Percentiles rank a stretch among this genome's conserved stretches.
Conservation (phyloP, 2,329 filamentous ascomycete species). For the Aureobasidium sp. region DNA sequence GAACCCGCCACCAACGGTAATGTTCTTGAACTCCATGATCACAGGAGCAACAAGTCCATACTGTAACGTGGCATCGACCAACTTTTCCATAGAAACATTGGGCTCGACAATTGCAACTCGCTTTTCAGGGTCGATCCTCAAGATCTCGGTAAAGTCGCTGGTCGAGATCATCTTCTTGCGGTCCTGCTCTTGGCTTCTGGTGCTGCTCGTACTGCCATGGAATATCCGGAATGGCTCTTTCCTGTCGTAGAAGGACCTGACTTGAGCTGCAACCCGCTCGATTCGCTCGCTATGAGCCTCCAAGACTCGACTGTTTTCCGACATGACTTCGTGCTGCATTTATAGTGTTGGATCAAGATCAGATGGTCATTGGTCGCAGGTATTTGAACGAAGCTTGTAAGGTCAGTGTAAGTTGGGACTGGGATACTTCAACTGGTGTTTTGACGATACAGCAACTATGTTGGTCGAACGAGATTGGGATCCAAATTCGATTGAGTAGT, state of each 20-base stretch:
- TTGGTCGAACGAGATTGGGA: neutral
- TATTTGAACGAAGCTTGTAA: neutral
- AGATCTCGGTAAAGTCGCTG: slow-evolving; percentile 39
- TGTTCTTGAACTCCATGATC: slow-evolving; percentile 64
- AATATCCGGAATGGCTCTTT: slow-evolving; percentile 46
- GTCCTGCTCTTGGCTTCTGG: slow-evolving; percentile 33
- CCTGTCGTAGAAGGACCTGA: slow-evolving; percentile 40
- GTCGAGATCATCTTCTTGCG: slow-evolving; percentile 40
- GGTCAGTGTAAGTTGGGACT: neutral
- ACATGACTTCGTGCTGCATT: neutral
- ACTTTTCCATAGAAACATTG: slow-evolving; percentile 59
- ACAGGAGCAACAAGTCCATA: slow-evolving; percentile 53
- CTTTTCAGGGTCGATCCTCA: slow-evolving; percentile 34
- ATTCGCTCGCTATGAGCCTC: slow-evolving; percentile 15
- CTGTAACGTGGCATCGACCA: slow-evolving; percentile 50
- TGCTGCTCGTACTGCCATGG: slow-evolving; percentile 50
- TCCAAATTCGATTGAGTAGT: neutral
- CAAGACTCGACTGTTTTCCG: neutral
- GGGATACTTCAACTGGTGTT: neutral
- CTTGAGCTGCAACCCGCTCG: slow-evolving; percentile 27
- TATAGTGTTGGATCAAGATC: neutral
- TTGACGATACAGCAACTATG: neutral
- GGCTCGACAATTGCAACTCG: slow-evolving; percentile 52
- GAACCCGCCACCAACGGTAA: slow-evolving; percentile 60
- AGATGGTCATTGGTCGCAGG: neutral